Conservation (phyloP, 1,284 basidiomycete genomes). For the Mycosarcoma maydis region DNA sequence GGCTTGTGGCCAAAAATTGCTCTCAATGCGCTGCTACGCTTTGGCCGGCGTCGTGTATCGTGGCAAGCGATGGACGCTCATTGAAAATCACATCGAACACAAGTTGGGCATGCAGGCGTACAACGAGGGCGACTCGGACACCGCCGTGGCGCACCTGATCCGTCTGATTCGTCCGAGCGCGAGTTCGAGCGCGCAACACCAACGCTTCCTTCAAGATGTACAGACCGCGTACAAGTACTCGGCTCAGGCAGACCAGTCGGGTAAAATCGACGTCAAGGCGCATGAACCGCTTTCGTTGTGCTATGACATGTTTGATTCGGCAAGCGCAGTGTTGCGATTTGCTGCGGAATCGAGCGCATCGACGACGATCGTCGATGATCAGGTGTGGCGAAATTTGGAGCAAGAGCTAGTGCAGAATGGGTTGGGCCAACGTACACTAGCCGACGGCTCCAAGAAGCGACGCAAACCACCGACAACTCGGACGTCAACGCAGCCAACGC, state of each 20-base stretch:
- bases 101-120: conserved; percentile 71
- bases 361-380: conserved; percentile 12
- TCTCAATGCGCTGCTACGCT: conserved; percentile 49
- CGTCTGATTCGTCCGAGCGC: conserved; percentile 38
- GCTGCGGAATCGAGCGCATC: conserved; percentile 21
- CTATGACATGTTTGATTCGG: conserved; percentile 16
- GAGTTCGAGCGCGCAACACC: conserved; percentile 63
- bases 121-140: conserved; percentile 69
- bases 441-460: conserved; percentile 9
- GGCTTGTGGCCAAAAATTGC: conserved; percentile 69
- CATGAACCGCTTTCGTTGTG: background rate
- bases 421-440: conserved; percentile 9
- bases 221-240: conserved; percentile 69
- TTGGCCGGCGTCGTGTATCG: conserved; percentile 45
- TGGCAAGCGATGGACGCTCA: conserved; percentile 67
- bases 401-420: conserved; percentile 22
- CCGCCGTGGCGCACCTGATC: conserved; percentile 70
- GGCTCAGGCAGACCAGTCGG: conserved; percentile 17
- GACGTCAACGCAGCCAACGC: conserved; percentile 17
- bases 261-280: background rate
- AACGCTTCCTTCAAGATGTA: conserved; percentile 69
- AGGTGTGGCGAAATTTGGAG: conserved; percentile 33
- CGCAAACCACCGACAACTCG: conserved; percentile 20
- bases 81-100: conserved; percentile 70
- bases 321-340: conserved; percentile 16